These are phyloP conservation scores for Fusarium annulatum DNA, from an alignment of 2,329 filamentous ascomycete genomes.

Conservation along the genomic window DNA sequence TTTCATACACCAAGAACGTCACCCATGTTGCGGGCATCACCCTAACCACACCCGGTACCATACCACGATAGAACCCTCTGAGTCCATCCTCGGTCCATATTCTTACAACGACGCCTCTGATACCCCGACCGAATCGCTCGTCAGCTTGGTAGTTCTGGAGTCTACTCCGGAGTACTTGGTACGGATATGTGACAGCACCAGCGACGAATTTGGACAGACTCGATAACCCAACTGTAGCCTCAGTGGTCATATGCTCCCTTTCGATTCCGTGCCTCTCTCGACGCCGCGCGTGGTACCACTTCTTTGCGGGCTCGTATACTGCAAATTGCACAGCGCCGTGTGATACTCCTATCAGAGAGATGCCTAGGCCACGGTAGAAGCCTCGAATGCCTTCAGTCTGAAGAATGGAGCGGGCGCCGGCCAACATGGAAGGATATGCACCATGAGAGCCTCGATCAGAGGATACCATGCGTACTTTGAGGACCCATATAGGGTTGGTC, in stretches of 20 bases:
- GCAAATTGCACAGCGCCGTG: slow-evolving; percentile 97
- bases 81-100: slow-evolving; percentile 84
- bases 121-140: slow-evolving; percentile 75
- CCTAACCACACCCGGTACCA: slow-evolving; percentile 88
- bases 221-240: slow-evolving; percentile 84
- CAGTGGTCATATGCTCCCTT: slow-evolving; percentile 65
- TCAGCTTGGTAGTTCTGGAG: slow-evolving; percentile 91
- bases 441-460: slow-evolving; percentile 78
- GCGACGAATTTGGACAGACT: slow-evolving; percentile 87
- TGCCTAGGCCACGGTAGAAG: slow-evolving; percentile 88
- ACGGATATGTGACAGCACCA: slow-evolving; percentile 91
- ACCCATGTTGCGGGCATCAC: slow-evolving; percentile 96
- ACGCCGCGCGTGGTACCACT: slow-evolving; percentile 64
- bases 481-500: slow-evolving; percentile 97
- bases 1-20: slow-evolving; percentile 97
- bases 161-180: slow-evolving; percentile 89
- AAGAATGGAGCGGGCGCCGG: slow-evolving; percentile 76
- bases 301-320: slow-evolving; percentile 82
- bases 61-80: slow-evolving; percentile 88
- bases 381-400: slow-evolving; percentile 78
- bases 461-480: slow-evolving; percentile 97
- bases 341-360: slow-evolving; percentile 85
- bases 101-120: slow-evolving; percentile 75
- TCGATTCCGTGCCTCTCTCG: slow-evolving; percentile 31
- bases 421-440: slow-evolving; percentile 82